A percentile compares a stretch with the other conserved stretches of the same genome.
Conservation (phyloP, 1,284 basidiomycete genomes). For the Fomitopsis palustris region DNA sequence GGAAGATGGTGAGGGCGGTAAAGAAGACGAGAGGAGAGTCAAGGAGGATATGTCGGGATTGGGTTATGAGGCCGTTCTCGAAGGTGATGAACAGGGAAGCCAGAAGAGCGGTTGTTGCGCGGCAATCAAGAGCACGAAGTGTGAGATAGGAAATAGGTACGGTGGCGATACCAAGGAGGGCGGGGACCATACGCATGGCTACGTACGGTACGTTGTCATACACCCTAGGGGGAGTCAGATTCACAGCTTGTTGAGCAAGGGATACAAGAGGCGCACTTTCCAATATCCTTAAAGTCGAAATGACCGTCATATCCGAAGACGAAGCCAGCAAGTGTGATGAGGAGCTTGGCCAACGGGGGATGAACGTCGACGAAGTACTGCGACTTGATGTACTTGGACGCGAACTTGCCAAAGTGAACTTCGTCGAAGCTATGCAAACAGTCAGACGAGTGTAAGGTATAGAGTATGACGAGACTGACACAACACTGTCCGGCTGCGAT, state of each 20-base stretch:
- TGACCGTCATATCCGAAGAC: conserved; percentile 90
- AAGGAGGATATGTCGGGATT: conserved; percentile 95
- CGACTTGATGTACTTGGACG: conserved; percentile 87
- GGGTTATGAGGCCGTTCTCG: conserved; percentile 94
- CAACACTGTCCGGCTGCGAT: conserved; percentile 81
- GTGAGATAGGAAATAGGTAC: conserved; percentile 94
- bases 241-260: neutral
- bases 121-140: conserved; percentile 86
- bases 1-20: conserved; percentile 84
- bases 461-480: conserved; percentile 54
- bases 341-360: conserved; percentile 92
- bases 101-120: conserved; percentile 86
- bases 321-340: conserved; percentile 90
- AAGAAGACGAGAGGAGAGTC: conserved; percentile 98
- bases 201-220: conserved; percentile 93
- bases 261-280: conserved; percentile 68
- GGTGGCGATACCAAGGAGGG: conserved; percentile 84
- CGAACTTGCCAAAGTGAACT: conserved; percentile 96
- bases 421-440: conserved; percentile 78
- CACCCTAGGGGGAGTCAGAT: conserved; percentile 40
- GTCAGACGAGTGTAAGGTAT: conserved; percentile 1
- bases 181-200: conserved; percentile 93
- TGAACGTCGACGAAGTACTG: conserved; percentile 96
- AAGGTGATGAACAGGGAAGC: conserved; percentile 91
- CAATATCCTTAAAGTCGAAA: conserved; percentile 97